Evolutionary conservation across 2,329 filamentous ascomycete genomes (phyloP).

Genomic region (Paraconiothyrium brasiliense): DNA sequence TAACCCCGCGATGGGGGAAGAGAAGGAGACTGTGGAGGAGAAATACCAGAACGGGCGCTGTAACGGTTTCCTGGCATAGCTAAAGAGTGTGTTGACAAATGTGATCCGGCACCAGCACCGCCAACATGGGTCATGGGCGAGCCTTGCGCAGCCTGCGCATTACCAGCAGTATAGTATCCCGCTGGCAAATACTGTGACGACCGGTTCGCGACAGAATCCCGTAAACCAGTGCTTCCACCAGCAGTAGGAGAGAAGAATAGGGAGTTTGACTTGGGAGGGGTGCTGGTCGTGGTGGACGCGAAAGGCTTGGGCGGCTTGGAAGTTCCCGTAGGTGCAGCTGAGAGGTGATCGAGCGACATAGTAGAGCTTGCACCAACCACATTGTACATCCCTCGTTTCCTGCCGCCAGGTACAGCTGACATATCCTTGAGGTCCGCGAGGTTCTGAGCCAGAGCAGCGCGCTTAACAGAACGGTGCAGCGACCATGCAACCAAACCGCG

Average conservation of each 20-base stretch:
- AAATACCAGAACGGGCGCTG: slow-evolving; percentile 43
- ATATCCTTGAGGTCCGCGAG: slow-evolving; percentile 74
- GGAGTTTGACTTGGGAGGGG: slow-evolving; percentile 55
- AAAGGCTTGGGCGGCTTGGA: slow-evolving; percentile 44
- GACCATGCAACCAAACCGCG: slow-evolving; percentile 87
- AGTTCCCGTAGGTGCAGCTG: slow-evolving; percentile 46
- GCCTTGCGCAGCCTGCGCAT: slow-evolving; percentile 57
- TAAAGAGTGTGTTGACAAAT: slow-evolving; percentile 42
- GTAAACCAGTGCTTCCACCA: slow-evolving; percentile 60
- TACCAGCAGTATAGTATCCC: slow-evolving; percentile 85
- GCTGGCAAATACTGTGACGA: slow-evolving; percentile 85
- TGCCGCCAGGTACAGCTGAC: slow-evolving; percentile 51
- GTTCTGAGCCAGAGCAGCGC: slow-evolving; percentile 80
- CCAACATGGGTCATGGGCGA: slow-evolving; percentile 55
- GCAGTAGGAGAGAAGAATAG: slow-evolving; percentile 97
- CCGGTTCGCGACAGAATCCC: slow-evolving; percentile 63
- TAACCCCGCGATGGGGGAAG: slow-evolving; percentile 50
- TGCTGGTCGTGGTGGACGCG: slow-evolving; percentile 33
- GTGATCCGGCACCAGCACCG: slow-evolving; percentile 40
- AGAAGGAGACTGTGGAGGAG: slow-evolving; percentile 47
- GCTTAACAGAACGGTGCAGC: slow-evolving; percentile 88
- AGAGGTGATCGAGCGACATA: slow-evolving; percentile 64
- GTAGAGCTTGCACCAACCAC: slow-evolving; percentile 60
- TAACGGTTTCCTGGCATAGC: slow-evolving; percentile 45
- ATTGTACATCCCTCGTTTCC: slow-evolving; percentile 54